Conservation (phyloP, 1,284 basidiomycete genomes). For the Exobasidium cylindrosporum region DNA sequence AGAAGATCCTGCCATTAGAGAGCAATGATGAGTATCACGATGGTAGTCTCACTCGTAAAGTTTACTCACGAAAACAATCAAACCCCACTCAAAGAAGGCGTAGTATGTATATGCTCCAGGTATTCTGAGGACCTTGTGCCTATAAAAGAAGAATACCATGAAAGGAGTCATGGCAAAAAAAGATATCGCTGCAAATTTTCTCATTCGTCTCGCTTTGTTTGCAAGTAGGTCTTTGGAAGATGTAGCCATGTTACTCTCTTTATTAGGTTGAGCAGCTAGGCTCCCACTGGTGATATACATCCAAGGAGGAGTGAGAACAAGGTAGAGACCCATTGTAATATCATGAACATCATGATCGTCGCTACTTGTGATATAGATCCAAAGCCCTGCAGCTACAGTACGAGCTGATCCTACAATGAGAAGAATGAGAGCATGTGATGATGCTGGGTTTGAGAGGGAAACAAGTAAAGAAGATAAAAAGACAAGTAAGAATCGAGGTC, state of each 20-base stretch:
- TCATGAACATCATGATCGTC: slow-evolving; percentile 82
- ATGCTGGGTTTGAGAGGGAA: slow-evolving; percentile 27
- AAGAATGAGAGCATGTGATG: slow-evolving; percentile 54
- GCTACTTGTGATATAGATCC: slow-evolving; percentile 81
- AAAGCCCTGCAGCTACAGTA: slow-evolving; percentile 81
- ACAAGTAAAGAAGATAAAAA: slow-evolving; percentile 63
- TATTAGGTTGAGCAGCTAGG: slow-evolving; percentile 25
- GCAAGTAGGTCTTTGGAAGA: slow-evolving; percentile 15
- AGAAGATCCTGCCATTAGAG: slow-evolving; percentile 35
- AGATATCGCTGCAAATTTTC: slow-evolving; percentile 27
- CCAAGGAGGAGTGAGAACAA: slow-evolving; percentile 62
- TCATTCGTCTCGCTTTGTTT: slow-evolving; percentile 30
- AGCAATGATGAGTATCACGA: not conserved
- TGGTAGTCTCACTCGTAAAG: not conserved
- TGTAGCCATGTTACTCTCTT: not conserved
- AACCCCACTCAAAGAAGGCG: slow-evolving; percentile 50
- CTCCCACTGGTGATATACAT: slow-evolving; percentile 61
- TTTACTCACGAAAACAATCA: slow-evolving; percentile 42
- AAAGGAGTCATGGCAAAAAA: slow-evolving; percentile 49
- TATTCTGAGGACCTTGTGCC: slow-evolving; percentile 40
- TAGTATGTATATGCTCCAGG: slow-evolving; percentile 49
- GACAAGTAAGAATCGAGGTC: slow-evolving; percentile 76
- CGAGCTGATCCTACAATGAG: slow-evolving; percentile 69
- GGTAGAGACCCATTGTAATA: slow-evolving; percentile 73
- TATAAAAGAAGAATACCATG: slow-evolving; percentile 48